Evolutionary conservation across 148 eudicot species (phyloP), one percentile per base, ranked within the genome.

Genomic region (Diospyros kaki): DNA sequence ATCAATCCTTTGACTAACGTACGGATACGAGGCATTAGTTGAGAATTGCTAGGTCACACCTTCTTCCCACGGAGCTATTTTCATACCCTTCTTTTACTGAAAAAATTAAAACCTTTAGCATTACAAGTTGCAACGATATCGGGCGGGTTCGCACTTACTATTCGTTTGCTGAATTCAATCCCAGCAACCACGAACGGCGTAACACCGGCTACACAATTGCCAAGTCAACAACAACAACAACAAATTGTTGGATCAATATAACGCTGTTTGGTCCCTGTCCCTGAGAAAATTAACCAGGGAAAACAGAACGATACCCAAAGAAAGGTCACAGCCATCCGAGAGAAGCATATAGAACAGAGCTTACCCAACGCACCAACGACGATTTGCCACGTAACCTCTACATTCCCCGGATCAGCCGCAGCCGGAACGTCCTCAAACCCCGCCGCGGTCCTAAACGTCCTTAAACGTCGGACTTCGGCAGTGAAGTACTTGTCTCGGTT

Each of bases 81-180:
- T 28, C 28, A 28, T 28, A 28, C 28, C 28, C 28, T 28, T 28
- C 28, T 28, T 28, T 65, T 11, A 45, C 14, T 13, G 48, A 12
- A 43, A 45, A 74, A 44, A 9, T 10, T n/a, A 55, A 9, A 64
- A 18, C 14, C 8, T 45, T 12, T 42, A 5, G 61, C 38, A 1
- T 18, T 64, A 38, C 15, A 58, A 40, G 9, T 8, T 60, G 43
- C 1, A 28, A 52, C 69, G 10, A 6, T 10, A 55, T 6, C 50
- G 41, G 38, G 8, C 1, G 52, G 52, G 52, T 48, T 48, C 8
- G 4, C 52, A 80, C 97, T 84, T 79, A 94, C 96, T 78, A 94
- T 94, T 75, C 98, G 83, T 82, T 94, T 94, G 84, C 84, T 84
- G 81, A 92, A 94, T 72, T 94, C 98, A 13, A 94, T 86, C 70